These are phyloP conservation scores for Didymella arachidicola DNA, from an alignment of 2,329 filamentous ascomycete species.

Conservation along the genomic window DNA sequence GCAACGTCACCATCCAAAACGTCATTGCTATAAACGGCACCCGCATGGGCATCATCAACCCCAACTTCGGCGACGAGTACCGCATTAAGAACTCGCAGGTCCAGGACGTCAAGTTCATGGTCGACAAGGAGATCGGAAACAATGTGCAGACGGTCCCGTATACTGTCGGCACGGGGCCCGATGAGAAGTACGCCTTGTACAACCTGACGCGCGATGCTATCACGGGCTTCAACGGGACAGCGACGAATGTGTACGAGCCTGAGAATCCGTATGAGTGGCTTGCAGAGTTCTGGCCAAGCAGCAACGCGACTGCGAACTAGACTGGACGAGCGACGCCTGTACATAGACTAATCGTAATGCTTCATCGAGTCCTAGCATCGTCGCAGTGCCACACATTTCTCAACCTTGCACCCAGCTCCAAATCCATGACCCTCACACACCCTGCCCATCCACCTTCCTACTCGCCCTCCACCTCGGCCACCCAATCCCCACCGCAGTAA, in stretches of 20 bases:
- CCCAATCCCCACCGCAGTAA: background rate
- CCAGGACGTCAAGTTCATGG: slow-evolving; percentile 29
- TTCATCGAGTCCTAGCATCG: background rate
- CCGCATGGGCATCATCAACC: slow-evolving; percentile 39
- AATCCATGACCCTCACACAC: background rate
- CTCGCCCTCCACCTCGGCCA: background rate
- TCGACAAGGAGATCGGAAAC: slow-evolving; percentile 39
- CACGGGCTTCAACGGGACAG: slow-evolving; percentile 32
- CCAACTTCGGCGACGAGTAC: slow-evolving; percentile 38
- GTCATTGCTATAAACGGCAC: slow-evolving; percentile 36
- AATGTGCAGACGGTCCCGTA: slow-evolving; percentile 39
- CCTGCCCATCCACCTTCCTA: background rate
- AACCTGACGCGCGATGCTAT: slow-evolving; percentile 35
- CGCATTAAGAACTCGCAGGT: slow-evolving; percentile 36
- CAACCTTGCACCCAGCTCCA: no score
- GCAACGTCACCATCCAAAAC: slow-evolving; percentile 39
- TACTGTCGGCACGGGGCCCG: slow-evolving; percentile 35
- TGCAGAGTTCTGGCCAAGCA: slow-evolving; percentile 30
- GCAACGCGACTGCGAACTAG: slow-evolving; percentile 7
- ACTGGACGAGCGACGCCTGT: background rate
- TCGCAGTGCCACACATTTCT: no score
- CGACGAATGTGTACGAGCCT: slow-evolving; percentile 29
- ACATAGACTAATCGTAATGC: background rate
- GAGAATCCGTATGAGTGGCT: slow-evolving; percentile 36
- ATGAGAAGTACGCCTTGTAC: slow-evolving; percentile 40